Conservation (phyloP, 495 filamentous ascomycete species). For the Durotheca rogersii region DNA sequence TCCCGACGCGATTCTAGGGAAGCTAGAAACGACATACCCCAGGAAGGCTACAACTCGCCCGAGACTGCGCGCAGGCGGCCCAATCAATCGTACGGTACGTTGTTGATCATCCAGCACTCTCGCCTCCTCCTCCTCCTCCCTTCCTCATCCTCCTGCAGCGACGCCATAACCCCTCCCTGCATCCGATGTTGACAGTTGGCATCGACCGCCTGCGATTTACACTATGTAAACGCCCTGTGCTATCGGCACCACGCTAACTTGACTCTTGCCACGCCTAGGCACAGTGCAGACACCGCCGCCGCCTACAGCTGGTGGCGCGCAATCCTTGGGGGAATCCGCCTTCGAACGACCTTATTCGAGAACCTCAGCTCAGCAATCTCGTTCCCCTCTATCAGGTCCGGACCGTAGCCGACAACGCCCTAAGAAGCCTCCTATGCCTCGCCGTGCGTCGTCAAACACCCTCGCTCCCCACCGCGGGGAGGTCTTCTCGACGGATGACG, state of each 20-base stretch:
- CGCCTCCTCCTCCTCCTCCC: slow-evolving; percentile 2
- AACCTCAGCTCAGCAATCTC: slow-evolving; percentile 28
- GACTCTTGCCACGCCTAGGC: slow-evolving; percentile 32
- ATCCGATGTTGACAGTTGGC: slow-evolving; percentile 13
- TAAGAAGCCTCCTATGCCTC: slow-evolving; percentile 70
- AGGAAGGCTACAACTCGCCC: slow-evolving; percentile 48
- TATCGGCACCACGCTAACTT: slow-evolving; percentile 26
- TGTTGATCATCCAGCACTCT: slow-evolving; percentile 9
- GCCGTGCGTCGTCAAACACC: slow-evolving; percentile 72
- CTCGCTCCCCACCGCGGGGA: slow-evolving; percentile 76
- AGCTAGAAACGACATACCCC: slow-evolving; percentile 28
- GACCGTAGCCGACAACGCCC: slow-evolving; percentile 57
- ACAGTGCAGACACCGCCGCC: slow-evolving; percentile 39
- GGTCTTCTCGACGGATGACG: slow-evolving; percentile 93
- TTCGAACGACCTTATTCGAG: slow-evolving; percentile 38
- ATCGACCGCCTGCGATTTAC: too few species aligned
- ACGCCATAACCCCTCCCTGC: too few species aligned
- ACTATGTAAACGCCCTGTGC: too few species aligned
- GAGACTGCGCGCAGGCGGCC: slow-evolving; percentile 52
- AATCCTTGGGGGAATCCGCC: slow-evolving; percentile 34
- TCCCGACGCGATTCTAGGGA: slow-evolving; percentile 34
- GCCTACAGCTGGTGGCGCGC: slow-evolving; percentile 15
- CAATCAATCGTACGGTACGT: slow-evolving; percentile 48
- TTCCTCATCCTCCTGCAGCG: too few species aligned
- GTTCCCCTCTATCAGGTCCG: slow-evolving; percentile 58